Base-by-base conservation (phyloP, 2,329 filamentous ascomycete genomes). In the Colletotrichum karsti region DNA sequence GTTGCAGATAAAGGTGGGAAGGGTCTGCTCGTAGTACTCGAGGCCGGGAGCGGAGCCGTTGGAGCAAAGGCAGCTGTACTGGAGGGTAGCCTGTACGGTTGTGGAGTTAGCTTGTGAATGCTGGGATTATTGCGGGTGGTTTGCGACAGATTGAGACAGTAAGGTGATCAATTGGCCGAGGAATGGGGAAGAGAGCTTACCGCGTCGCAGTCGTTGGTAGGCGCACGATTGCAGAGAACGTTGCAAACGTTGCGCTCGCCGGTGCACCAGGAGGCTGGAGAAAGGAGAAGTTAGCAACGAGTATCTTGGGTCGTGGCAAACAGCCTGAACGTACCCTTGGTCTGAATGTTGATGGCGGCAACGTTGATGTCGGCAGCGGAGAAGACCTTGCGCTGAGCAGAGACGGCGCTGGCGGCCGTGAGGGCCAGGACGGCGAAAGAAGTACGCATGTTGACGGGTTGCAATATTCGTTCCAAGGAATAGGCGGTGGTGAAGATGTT, bases 1-100 rank as follows among this genome's bases (percentile, higher is more conserved):
- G 63, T 82, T 26, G 81, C 87, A 90, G 73, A 87, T 82, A 73
- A 85, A 88, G 63, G 79, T 82, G 53, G 83, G 82, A 71, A 89
- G 78, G 3, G 86, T 87, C 79, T 88, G 82, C 54, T 69, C 72
- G 78, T 87, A 89, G 76, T 84, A 82, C 76, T 87, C 78, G 50
- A 89, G 82, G 65, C 83, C 84, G 13, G 87, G 86, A 7, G 80
- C 78, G 51, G 81, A 82, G 73, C 75, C 78, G 77, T 88, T 87
- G 35, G 74, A 59, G 80, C 87, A 89, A 15, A 77, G 80, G 77
- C 87, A 89, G 15, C 74, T 71, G 77, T 82, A 89, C 59, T 77
- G 71, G 46, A 89, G 80, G 46, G 79, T 80, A 42, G 61, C 59
- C 83, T 87, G 69, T 2, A 46, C n/a, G 7, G 15, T 22, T 13